phyloP scores from a whole-genome alignment of 176 grass and related monocot genomes.

The Secale cereale region DNA sequence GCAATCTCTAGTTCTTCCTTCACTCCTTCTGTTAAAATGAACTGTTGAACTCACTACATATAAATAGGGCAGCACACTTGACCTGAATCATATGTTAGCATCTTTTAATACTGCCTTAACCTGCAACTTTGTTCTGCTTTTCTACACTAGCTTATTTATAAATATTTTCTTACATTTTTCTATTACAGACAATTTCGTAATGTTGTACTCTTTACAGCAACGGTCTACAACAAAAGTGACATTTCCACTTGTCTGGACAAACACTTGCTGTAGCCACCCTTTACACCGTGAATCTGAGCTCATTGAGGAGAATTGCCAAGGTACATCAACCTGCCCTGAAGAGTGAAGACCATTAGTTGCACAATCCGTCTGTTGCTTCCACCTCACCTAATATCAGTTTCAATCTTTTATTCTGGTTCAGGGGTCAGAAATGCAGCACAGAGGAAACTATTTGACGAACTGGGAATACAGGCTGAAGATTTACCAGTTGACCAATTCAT shows the following conservation, averaged over 20 bases:
- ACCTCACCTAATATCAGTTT: neutral
- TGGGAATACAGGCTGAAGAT: slow-evolving; percentile 71
- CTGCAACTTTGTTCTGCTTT: neutral
- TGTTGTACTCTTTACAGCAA: slow-evolving; percentile 49
- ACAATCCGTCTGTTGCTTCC: neutral
- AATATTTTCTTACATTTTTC: neutral
- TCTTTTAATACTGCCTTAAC: neutral
- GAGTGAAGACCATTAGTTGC: neutral
- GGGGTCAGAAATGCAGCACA: slow-evolving; percentile 86
- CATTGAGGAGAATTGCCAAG: slow-evolving; percentile 65
- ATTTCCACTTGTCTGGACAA: slow-evolving; percentile 93
- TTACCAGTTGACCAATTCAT: slow-evolving; percentile 78
- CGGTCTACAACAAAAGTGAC: slow-evolving; percentile 85
- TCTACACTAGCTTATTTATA: neutral
- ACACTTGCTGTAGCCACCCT: slow-evolving; percentile 92
- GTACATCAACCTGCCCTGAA: slow-evolving; percentile 30
- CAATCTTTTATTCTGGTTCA: slow-evolving; percentile 26
- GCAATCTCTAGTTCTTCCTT: neutral
- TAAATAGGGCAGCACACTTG: neutral
- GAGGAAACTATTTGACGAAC: slow-evolving; percentile 87
- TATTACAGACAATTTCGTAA: neutral
- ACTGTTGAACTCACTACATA: neutral
- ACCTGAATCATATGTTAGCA: neutral
- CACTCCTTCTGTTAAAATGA: neutral
- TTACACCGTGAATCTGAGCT: slow-evolving; percentile 81